Conservation (phyloP, 2,329 filamentous ascomycete species). For the Chlorencoelia australis region DNA sequence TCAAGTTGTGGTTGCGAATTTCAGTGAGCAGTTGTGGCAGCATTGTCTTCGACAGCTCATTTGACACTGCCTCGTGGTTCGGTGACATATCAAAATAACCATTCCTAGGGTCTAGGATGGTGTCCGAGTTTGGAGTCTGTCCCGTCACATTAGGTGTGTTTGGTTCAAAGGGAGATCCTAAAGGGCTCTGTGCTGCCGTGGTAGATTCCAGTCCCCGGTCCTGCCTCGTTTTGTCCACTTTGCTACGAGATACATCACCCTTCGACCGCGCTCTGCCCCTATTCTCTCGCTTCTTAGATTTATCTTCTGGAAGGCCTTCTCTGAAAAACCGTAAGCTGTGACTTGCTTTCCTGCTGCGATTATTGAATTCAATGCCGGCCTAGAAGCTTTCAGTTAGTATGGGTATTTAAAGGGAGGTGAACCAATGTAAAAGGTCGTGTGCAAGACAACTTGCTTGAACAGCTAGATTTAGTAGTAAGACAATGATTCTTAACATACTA, state of each 20-base stretch:
- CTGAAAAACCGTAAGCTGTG: slow-evolving; percentile 59
- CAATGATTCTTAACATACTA: too few relatives aligned
- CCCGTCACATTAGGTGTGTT: too few relatives aligned
- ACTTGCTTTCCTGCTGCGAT: slow-evolving; percentile 56
- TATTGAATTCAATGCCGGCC: slow-evolving; percentile 51
- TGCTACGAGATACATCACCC: slow-evolving; percentile 15
- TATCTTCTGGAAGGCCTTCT: slow-evolving; percentile 52
- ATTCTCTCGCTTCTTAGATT: slow-evolving; percentile 41
- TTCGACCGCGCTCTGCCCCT: slow-evolving; percentile 25
- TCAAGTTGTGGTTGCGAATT: slow-evolving; percentile 26
- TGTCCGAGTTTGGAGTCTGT: too few relatives aligned
- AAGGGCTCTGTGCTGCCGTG: too few relatives aligned
- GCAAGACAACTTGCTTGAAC: too few relatives aligned
- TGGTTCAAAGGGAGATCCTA: too few relatives aligned
- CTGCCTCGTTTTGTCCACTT: slow-evolving; percentile 10
- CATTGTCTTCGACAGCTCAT: slow-evolving; percentile 17
- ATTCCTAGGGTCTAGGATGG: too few relatives aligned
- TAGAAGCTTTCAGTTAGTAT: too few relatives aligned
- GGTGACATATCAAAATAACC: slow-evolving; percentile 21
- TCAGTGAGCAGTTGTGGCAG: slow-evolving; percentile 24
- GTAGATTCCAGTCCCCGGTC: slow-evolving; percentile 6
- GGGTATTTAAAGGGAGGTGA: too few relatives aligned
- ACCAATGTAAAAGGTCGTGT: too few relatives aligned
- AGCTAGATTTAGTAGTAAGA: too few relatives aligned
- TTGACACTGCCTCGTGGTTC: slow-evolving; percentile 12